Base-by-base conservation (phyloP, 371 early-diverging fungal species). In the Parasitella parasitica region DNA sequence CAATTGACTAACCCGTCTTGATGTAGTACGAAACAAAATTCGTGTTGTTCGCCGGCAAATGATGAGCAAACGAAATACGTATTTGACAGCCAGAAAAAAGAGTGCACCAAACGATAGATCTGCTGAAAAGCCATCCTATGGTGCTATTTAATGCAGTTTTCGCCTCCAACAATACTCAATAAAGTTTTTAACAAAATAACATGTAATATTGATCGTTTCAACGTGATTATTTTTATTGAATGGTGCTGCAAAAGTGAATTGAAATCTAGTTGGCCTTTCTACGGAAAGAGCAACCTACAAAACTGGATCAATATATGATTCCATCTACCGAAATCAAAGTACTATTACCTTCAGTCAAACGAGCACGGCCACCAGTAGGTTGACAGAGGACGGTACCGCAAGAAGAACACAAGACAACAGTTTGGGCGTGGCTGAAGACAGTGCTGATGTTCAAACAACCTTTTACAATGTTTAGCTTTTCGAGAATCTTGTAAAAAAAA, bases 361-460 rank as follows among this genome's bases (percentile, higher is more conserved):
- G 93, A 67, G 98, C 99, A 70, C 92, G 92, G 70, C 99, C 99
- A 78, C 99, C 99, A 59, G 99, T 97, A 63, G 99, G 98, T 84
- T 97, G 98, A 83, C 97, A 95, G 65, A 99, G 90, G 59, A 98
- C 95, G 57, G 92, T 91, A 54, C 89, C 85, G 89, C 99, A 99
- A 56, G 91, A 88, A 59, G 90, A 83, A 90, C 99, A 99, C 58
- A 92, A 75, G 57, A 98, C 98, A 68, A 97, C 97, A 59, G 97
- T 96, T 80, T 98, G 98, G 63, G 99, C 97, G 84, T 99, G 99
- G 78, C 94, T 94, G 89, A 97, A 99, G 64, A 98, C 94, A 64
- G 95, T 92, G 74, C 97, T 97, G 79, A 97, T 96, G 80, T 89
- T 87, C 75, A 93, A 91, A 88, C 99, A 99, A 56, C 94, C 96